phyloP scores from a whole-genome alignment of 1,284 basidiomycete species.

The Sporisorium sorghi region DNA sequence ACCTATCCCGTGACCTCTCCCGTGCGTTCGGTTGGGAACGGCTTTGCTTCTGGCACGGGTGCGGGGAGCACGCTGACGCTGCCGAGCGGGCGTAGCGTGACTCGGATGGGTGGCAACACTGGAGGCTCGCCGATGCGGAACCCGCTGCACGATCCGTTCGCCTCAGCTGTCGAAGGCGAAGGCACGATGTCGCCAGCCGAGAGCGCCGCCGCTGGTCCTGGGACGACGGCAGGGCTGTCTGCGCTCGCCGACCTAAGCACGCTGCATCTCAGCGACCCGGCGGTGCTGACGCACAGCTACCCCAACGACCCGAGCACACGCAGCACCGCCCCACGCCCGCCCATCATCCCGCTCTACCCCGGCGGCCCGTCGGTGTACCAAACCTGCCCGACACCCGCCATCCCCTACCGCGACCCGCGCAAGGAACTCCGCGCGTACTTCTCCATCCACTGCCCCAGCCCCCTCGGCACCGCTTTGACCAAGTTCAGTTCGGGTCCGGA shows the following conservation, averaged over 20 bases:
- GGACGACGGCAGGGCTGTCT: conserved; percentile 6
- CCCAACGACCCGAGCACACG: neutral
- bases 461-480: conserved; percentile 83
- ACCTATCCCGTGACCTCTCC: conserved; percentile 34
- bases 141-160: conserved; percentile 3
- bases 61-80: conserved; percentile 34
- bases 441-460: conserved; percentile 82
- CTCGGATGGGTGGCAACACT: conserved; percentile 15
- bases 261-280: neutral
- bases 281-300: neutral
- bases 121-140: conserved; percentile 9
- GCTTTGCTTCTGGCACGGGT: neutral
- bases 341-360: conserved; percentile 31
- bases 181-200: neutral
- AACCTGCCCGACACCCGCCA: conserved; percentile 17
- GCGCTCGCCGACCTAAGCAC: conserved; percentile 10
- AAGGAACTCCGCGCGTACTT: conserved; percentile 76
- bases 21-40: conserved; percentile 23
- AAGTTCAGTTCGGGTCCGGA: conserved; percentile 87
- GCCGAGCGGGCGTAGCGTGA: conserved; percentile 35
- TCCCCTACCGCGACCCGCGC: conserved; percentile 70
- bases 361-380: conserved; percentile 37
- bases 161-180: neutral
- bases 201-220: neutral
- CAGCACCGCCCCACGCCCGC: neutral